Evolutionary conservation across 2,329 filamentous ascomycete species (phyloP).

Genomic region (Sphaerulina populicola): DNA sequence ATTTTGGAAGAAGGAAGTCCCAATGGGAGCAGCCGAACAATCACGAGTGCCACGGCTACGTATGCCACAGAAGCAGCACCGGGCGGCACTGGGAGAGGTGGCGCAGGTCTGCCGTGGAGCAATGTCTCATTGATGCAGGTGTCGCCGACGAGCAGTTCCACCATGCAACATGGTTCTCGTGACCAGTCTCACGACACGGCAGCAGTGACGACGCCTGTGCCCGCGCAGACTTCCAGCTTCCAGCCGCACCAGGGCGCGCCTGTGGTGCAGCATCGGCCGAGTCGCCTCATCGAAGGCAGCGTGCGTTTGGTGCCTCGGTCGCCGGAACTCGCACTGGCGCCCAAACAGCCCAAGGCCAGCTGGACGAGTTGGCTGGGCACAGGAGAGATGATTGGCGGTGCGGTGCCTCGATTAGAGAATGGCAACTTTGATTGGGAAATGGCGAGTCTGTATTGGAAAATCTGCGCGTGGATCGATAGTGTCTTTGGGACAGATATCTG

Average conservation of each 20-base stretch:
- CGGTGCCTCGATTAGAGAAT: conserved; percentile 62
- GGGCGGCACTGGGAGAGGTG: conserved; percentile 1
- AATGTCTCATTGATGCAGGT: conserved; percentile 3
- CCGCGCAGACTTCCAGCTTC: conserved; percentile 4
- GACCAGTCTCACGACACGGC: background rate
- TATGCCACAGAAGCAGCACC: conserved; percentile 19
- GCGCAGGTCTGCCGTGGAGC: conserved; percentile 9
- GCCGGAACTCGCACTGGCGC: conserved; percentile 42
- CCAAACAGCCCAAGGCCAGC: conserved; percentile 35
- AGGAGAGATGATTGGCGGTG: conserved; percentile 60
- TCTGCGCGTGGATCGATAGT: conserved; percentile 51
- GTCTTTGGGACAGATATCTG: conserved; percentile 54
- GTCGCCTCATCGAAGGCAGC: conserved; percentile 6
- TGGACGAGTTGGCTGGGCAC: conserved; percentile 36
- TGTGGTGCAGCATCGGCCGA: conserved; percentile 2
- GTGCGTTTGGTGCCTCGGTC: conserved; percentile 3
- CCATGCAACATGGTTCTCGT: background rate
- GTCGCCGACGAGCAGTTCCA: conserved; percentile 10
- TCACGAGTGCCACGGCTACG: conserved; percentile 36
- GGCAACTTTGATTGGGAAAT: conserved; percentile 70
- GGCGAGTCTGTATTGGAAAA: conserved; percentile 53
- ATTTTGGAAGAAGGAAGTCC: conserved; percentile 24
- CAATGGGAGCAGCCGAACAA: conserved; percentile 32
- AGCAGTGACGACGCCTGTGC: conserved; percentile 3
- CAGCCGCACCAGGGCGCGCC: conserved; percentile 2